Percentiles rank a stretch among this genome's conserved stretches.
Evolutionary conservation across 2,329 filamentous ascomycete genomes (phyloP).

Genomic region (Raffaelea arxii): DNA sequence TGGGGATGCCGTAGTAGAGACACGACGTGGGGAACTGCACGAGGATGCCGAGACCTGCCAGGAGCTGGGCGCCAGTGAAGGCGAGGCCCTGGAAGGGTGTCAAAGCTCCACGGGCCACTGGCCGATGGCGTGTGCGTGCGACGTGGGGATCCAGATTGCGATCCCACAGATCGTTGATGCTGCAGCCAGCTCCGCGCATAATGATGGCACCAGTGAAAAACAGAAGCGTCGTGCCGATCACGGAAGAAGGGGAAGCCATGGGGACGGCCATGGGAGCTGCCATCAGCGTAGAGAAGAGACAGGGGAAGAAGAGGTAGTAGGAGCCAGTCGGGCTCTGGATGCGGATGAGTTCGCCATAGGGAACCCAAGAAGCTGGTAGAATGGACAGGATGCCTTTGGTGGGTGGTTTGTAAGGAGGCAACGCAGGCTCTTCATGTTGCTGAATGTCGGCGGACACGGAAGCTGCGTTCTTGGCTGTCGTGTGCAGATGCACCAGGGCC

Average conservation of each 20-base stretch:
- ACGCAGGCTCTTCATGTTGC: constrained; percentile 10
- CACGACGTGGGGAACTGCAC: constrained; percentile 67
- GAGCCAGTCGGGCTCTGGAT: constrained; percentile 74
- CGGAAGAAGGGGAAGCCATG: constrained; percentile 47
- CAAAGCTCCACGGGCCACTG: constrained; percentile 71
- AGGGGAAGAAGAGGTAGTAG: constrained; percentile 79
- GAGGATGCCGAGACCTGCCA: constrained; percentile 63
- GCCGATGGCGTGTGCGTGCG: constrained; percentile 62
- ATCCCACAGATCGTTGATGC: constrained; percentile 88
- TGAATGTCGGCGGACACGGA: constrained; percentile 3
- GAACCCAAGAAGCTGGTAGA: constrained; percentile 61
- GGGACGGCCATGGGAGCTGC: constrained; percentile 61
- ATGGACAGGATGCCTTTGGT: constrained; percentile 59
- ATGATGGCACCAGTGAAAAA: constrained; percentile 71
- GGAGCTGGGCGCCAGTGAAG: constrained; percentile 65
- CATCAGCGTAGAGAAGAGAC: constrained; percentile 73
- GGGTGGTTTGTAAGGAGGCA: constrained; percentile 51
- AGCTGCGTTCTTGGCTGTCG: constrained; percentile 9
- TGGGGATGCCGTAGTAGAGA: constrained; percentile 69
- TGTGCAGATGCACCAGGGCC: constrained; percentile 1
- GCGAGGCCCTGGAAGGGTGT: constrained; percentile 60
- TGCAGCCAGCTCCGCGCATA: constrained; percentile 82
- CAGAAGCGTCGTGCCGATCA: constrained; percentile 55
- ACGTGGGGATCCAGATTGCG: constrained; percentile 78
- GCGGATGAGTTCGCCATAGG: constrained; percentile 73